Conservation (phyloP, 768 basidiomycete species). For the Pulveroboletus ravenelii region DNA sequence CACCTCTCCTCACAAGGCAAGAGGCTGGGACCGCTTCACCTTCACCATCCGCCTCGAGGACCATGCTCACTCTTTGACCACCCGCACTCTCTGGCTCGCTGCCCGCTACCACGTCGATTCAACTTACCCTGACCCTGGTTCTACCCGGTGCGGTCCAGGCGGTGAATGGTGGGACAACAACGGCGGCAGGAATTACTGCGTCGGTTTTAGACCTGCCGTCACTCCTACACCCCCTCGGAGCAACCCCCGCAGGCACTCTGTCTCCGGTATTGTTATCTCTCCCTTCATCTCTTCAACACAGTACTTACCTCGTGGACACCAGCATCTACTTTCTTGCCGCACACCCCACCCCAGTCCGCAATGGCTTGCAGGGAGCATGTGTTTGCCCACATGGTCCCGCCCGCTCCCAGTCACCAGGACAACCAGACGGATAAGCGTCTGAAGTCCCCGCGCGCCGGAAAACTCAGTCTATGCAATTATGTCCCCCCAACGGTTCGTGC, state of each 20-base stretch:
- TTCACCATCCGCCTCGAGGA: slow-evolving; percentile 72
- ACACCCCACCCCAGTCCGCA: background rate
- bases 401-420: background rate
- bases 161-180: slow-evolving; percentile 98
- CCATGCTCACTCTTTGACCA: slow-evolving; percentile 46
- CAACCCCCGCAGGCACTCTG: slow-evolving; percentile 19
- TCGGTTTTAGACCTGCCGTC: slow-evolving; percentile 49
- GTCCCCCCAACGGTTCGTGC: slow-evolving; percentile 23
- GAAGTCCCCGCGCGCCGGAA: slow-evolving; percentile 11
- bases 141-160: slow-evolving; percentile 35
- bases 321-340: slow-evolving; percentile 8
- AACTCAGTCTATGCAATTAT: slow-evolving; percentile 32
- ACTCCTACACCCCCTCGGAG: background rate
- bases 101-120: slow-evolving; percentile 42
- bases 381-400: slow-evolving; percentile 3
- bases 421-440: background rate
- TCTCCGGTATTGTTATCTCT: slow-evolving; percentile 14
- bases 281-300: background rate
- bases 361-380: slow-evolving; percentile 12
- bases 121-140: slow-evolving; percentile 15
- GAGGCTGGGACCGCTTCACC: slow-evolving; percentile 52
- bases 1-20: background rate
- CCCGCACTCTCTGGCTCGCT: slow-evolving; percentile 57
- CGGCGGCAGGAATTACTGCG: slow-evolving; percentile 65
- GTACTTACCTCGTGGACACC: slow-evolving; percentile 2